These are phyloP conservation scores for Pugionium cornutum DNA, from an alignment of 345 rosid genomes.

Conservation along the genomic window DNA sequence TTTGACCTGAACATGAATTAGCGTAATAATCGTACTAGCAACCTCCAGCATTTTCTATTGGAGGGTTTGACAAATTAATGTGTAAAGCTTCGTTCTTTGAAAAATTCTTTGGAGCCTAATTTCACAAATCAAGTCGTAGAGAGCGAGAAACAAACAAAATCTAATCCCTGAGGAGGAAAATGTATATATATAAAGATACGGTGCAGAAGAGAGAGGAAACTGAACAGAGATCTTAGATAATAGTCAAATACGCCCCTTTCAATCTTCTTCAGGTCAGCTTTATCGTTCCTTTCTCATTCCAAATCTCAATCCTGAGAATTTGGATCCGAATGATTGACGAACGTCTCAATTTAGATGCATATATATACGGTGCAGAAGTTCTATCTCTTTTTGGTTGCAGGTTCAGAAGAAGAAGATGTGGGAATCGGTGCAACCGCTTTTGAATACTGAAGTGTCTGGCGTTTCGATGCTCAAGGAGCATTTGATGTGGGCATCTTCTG, in stretches of 20 bases:
- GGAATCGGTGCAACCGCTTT: slow-evolving; percentile 85
- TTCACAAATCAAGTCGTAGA: background rate
- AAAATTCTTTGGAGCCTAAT: background rate
- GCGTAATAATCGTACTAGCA: background rate
- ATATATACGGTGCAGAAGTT: slow-evolving; percentile 57
- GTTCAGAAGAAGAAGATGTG: slow-evolving; percentile 90
- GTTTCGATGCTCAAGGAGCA: slow-evolving; percentile 59
- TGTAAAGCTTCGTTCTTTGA: slow-evolving; percentile 2
- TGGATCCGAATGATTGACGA: no score
- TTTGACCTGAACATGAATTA: slow-evolving; percentile 5
- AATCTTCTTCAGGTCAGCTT: slow-evolving; percentile 60
- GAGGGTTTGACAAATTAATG: no score
- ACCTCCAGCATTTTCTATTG: no score
- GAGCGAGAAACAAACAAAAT: background rate
- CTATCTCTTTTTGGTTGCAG: slow-evolving; percentile 39
- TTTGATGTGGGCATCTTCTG: slow-evolving; percentile 69
- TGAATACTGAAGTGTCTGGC: slow-evolving; percentile 67
- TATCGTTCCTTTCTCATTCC: background rate
- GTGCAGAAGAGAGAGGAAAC: slow-evolving; percentile 87
- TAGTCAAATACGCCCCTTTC: slow-evolving; percentile 67
- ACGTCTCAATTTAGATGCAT: no score
- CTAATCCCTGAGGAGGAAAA: no score
- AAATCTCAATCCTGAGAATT: no score
- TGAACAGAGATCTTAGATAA: slow-evolving; percentile 30
- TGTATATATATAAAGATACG: slow-evolving; percentile 38